Conservation (phyloP, 371 early-diverging fungal species). For the Nematocida sp. region DNA sequence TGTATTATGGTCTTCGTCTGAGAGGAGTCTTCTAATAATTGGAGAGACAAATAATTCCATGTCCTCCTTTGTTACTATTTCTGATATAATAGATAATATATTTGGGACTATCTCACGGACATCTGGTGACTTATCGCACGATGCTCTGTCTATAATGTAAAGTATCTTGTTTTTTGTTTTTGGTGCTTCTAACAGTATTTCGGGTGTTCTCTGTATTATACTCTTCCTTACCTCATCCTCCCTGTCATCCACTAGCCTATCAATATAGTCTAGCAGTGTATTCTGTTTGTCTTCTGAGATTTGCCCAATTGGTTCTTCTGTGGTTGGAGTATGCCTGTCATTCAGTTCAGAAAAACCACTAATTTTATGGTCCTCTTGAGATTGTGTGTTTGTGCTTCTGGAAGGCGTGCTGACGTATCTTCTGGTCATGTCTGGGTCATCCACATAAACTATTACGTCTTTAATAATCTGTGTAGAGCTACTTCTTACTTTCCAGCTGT, state of each 20-base stretch:
- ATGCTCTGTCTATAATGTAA: slow-evolving; percentile 30
- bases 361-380: background rate
- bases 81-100: slow-evolving; percentile 17
- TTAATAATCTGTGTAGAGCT: slow-evolving; percentile 5
- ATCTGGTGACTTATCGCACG: slow-evolving; percentile 12
- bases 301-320: background rate
- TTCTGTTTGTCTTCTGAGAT: background rate
- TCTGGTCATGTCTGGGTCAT: background rate
- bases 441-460: slow-evolving; percentile 2
- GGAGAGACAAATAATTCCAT: slow-evolving; percentile 21
- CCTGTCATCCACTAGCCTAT: slow-evolving; percentile 29
- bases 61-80: slow-evolving; percentile 20
- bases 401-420: background rate
- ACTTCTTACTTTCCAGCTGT: slow-evolving; percentile 50
- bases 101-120: slow-evolving; percentile 36
- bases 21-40: slow-evolving; percentile 34
- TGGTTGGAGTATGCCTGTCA: background rate
- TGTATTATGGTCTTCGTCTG: slow-evolving; percentile 35
- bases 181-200: slow-evolving; percentile 21
- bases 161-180: slow-evolving; percentile 33
- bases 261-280: slow-evolving; percentile 29
- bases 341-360: background rate
- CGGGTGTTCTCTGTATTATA: slow-evolving; percentile 2
- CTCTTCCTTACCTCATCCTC: slow-evolving; percentile 38
- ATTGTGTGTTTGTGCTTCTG: background rate